Evolutionary conservation across 495 filamentous ascomycete species (phyloP), one percentile per base, ranked within the genome.

Genomic region (Penicillium roqueforti): DNA sequence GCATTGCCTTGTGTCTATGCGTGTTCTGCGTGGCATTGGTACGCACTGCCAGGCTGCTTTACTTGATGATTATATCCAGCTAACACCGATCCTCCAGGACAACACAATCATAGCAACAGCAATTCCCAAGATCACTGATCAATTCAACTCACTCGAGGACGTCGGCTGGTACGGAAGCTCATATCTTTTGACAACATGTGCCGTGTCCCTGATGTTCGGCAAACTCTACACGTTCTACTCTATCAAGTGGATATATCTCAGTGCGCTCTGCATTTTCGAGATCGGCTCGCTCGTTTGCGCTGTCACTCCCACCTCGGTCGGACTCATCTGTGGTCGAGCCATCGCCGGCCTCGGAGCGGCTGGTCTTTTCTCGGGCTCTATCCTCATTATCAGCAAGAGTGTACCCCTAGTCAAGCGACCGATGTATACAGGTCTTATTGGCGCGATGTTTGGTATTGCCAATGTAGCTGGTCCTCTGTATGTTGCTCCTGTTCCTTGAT

Each of bases 41-140:
- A 57, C 47, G 76, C 71, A n/a, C 16, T 50, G 10, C 26, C 11
- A 3, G 3, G 16, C 38, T 2, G 6, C 19, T 4, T 37, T 45
- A 36, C 13, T 41, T 32, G 9, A 36, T 36, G 14, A 4, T 23
- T 19, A 8, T 13, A 34, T 34, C 20, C 44, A 22, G n/a, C 53
- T 45, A 29, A 40, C 46, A 26, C 19, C 26, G 31, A 64, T 53
- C 22, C 10, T 8, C 18, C 34, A 79, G 76, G 84, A 87, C 64
- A 86, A 87, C 57, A 88, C 89, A 6, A 92, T 93, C 57, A 88
- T 95, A 47, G 85, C 87, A 11, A 92, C 89, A 0, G 89, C 89
- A 16, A 92, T 92, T 49, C 89, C 89, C 9, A 83, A 82, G 46
- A 93, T 95, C 53, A 92, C 89, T 0, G 85, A 90, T 64, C 69